A percentile compares a stretch with the other conserved stretches of the same genome.
Evolutionary conservation across 2,329 filamentous ascomycete species (phyloP).

Genomic region (Curvularia verruculosa): DNA sequence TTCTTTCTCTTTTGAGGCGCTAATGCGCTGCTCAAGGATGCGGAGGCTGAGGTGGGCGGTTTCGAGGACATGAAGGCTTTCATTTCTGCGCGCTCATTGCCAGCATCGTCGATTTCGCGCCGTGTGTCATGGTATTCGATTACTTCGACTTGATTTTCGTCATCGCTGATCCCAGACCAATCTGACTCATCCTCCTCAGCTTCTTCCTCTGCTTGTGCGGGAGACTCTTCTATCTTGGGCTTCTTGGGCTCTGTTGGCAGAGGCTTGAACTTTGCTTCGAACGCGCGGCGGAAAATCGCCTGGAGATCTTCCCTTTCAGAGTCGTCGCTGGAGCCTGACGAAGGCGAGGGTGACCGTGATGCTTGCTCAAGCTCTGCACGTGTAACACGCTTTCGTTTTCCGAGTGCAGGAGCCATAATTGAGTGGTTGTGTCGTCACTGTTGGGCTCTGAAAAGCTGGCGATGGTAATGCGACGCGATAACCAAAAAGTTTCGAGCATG

Average conservation of each 20-base stretch:
- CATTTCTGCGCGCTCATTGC: constrained; percentile 63
- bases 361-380: constrained; percentile 37
- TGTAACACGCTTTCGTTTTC: constrained; percentile 55
- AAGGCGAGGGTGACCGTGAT: constrained; percentile 38
- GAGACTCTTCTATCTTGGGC: constrained; percentile 31
- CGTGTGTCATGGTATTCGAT: constrained; percentile 49
- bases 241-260: constrained; percentile 55
- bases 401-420: constrained; percentile 49
- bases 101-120: constrained; percentile 23
- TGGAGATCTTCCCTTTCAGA: constrained; percentile 62
- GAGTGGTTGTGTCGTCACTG: neutral
- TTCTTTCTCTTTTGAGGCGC: constrained; percentile 14
- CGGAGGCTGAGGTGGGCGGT: constrained; percentile 52
- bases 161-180: constrained; percentile 65
- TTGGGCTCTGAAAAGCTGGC: neutral
- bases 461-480: neutral
- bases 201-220: constrained; percentile 38
- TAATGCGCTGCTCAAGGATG: constrained; percentile 21
- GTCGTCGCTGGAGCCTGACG: constrained; percentile 33
- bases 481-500: constrained; percentile 13
- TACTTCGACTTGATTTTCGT: constrained; percentile 52
- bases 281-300: constrained; percentile 80
- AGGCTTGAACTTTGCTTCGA: constrained; percentile 86
- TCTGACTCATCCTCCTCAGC: constrained; percentile 54
- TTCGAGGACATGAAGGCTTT: constrained; percentile 77